Base-by-base conservation (phyloP, 208 protist genomes). In the Endotrypanum monterogeii region DNA sequence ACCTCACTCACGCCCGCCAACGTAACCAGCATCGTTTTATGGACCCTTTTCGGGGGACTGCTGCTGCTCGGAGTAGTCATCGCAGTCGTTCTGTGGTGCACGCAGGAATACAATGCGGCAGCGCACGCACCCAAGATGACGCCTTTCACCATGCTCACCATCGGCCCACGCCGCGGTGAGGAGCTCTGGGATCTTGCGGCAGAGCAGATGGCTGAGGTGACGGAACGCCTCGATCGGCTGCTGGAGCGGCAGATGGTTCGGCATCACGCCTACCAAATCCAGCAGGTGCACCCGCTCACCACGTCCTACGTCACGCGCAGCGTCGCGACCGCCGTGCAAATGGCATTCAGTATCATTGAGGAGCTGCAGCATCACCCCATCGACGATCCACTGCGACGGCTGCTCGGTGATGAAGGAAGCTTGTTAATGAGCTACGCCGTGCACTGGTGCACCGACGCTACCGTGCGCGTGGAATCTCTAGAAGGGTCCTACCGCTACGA, bases 361-460 rank as follows among this genome's bases (percentile, higher is more conserved):
- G 80, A 90, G 69, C 68, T 92, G 39, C 86, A 90, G 32, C 55
- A 37, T 20, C 39, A 82, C n/a, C 79, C 73, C 48, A 80, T 94
- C 58, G 89, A 96, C 74, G 83, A 67, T 8, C 70, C 83, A 46
- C 80, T 96, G 65, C 81, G 50, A 18, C 41, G 41, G 37, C 41
- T 90, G 46, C 79, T 94, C 35, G 88, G 88, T 32, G 84, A 89
- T 12, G 86, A 91, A 46, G 88, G 84, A 50, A n/a, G 67, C 55
- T 70, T 93, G 30, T 57, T 84, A 67, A 25, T 96, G 61, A 76
- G 80, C 25, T 92, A 83, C 67, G 83, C 89, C 39, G 82, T 94
- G 44, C 87, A 96, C 83, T 96, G 89, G 88, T 96, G 91, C 71
- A 86, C 68, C 35, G 83, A 94, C 70, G 91, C 86, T 14, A 83